Evolutionary conservation across 306 rosid species (phyloP).

Genomic region (Acacia acuminata): DNA sequence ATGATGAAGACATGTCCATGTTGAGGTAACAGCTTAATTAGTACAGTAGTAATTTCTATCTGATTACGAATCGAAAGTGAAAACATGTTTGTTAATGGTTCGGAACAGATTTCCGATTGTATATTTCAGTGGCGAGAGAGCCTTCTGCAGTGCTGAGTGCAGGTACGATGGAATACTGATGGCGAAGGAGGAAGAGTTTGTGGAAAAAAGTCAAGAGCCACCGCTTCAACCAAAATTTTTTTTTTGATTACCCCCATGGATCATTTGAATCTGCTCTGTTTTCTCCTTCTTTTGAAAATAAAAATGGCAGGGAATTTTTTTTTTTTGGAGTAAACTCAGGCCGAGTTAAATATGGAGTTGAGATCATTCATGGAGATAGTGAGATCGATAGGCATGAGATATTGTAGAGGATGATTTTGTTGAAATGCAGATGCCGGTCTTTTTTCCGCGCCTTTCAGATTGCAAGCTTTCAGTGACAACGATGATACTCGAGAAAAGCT

Average conservation of each 20-base stretch:
- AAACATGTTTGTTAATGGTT: neutral
- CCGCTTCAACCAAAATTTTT: neutral
- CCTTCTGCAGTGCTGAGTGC: slow-evolving; percentile 78
- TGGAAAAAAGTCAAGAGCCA: neutral
- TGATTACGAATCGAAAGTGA: neutral
- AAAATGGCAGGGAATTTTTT: too few species aligned
- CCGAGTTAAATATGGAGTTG: neutral
- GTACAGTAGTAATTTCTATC: neutral
- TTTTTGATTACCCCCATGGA: neutral
- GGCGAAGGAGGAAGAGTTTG: slow-evolving; percentile 39
- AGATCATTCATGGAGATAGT: neutral
- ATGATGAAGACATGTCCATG: slow-evolving; percentile 66
- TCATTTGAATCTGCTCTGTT: neutral
- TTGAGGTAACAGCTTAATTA: slow-evolving; percentile 49
- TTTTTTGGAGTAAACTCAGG: neutral
- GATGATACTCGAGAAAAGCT: slow-evolving; percentile 29
- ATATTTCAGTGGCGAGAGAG: slow-evolving; percentile 67
- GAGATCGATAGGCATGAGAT: slow-evolving; percentile 35
- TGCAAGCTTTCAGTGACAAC: slow-evolving; percentile 27
- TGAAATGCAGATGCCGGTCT: slow-evolving; percentile 43
- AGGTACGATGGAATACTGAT: slow-evolving; percentile 54
- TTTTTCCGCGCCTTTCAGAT: slow-evolving; percentile 32
- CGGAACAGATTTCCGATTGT: neutral
- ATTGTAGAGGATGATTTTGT: slow-evolving; percentile 44
- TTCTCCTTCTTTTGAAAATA: too few species aligned